Evolutionary conservation across 2,329 filamentous ascomycete species (phyloP), one percentile per base, ranked within the genome.

Genomic region (Aspergillus pseudoterreus): DNA sequence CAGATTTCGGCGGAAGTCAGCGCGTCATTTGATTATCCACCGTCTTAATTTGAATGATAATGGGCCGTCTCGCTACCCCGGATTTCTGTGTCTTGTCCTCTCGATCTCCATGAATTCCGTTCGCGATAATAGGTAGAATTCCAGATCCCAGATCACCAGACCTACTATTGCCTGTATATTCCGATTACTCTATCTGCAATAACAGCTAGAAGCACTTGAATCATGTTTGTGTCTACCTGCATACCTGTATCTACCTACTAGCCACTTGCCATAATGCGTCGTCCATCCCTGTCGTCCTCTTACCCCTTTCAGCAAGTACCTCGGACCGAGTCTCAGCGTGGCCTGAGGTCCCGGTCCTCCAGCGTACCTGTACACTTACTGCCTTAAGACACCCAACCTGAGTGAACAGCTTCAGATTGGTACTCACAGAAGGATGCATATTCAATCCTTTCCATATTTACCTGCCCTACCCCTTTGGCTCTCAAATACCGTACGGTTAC

Each of bases 311-410:
- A 48, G 21, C 12, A 47, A 47, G 44, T 51, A 53, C 51, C 51
- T 53, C 51, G 51, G 51, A 53, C 51, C 51, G 51, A 53, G 45
- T 42, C 39, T 42, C 15, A 42, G 35, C 12, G 35, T 17, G 14
- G 35, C 14, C 14, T 38, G 35, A 38, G 14, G 35, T n/a, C 24
- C 43, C 21, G 15, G 33, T 12, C 27, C 12, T 38, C 3, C 35
- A n/a, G 6, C 15, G 6, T 15, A 19, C 17, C 17, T 19, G 3
- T 19, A 6, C 35, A n/a, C 35, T 1, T 38, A n/a, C 35, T n/a
- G 35, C 35, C 10, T 30, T 30, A 30, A 27, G 6, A 30, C 27
- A 30, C 3, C 2, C 27, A 30, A 30, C 27, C 27, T 30, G 27
- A 22, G 27, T 9, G 8, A 4, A 30, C 27, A 10, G 27, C 27